Evolutionary conservation across 2,329 filamentous ascomycete genomes (phyloP), one percentile per base, ranked within the genome.

Genomic region (Talaromyces sp.): DNA sequence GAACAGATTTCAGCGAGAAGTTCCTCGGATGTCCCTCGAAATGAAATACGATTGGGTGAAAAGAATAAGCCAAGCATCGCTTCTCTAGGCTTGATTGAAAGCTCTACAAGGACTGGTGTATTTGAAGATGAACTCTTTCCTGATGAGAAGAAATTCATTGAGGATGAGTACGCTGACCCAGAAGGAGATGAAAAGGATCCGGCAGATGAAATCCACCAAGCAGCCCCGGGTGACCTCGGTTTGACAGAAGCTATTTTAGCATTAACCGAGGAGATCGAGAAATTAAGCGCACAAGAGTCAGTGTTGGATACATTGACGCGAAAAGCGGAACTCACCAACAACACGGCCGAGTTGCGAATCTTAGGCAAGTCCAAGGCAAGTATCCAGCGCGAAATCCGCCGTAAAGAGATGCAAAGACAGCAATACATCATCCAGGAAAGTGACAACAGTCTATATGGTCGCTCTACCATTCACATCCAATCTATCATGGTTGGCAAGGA

Each of bases 371-470:
- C 91, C 0, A 96, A 94, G 72, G 87, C 91, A 33, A 99, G 94
- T 72, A 77, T 99, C 58, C 89, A 96, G 67, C 83, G 94, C 63
- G 94, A 99, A 72, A 91, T 97, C 56, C 84, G 91, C 58, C 86
- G 92, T 35, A 99, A 97, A 70, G 93, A 97, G 73, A 83, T 99
- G 68, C 94, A 99, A 71, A 84, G 92, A 54, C 94, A 96, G 72
- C 95, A 99, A 70, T 99, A 99, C 66, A 90, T 96, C 46, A 86
- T 97, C 7, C 94, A 99, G 73, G 94, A 99, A 74, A 97, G 91
- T 69, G 95, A 99, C 71, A 99, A 96, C 72, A 96, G 91, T 71
- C 80, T 99, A 22, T 97, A 96, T 67, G 94, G 94, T 2, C 89
- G 93, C 17, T 93, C 94, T 2, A 90, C 86, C 0, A 85, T 97